Base-by-base conservation (phyloP, 2,329 filamentous ascomycete genomes). In the Ophiostoma fasciatum region DNA sequence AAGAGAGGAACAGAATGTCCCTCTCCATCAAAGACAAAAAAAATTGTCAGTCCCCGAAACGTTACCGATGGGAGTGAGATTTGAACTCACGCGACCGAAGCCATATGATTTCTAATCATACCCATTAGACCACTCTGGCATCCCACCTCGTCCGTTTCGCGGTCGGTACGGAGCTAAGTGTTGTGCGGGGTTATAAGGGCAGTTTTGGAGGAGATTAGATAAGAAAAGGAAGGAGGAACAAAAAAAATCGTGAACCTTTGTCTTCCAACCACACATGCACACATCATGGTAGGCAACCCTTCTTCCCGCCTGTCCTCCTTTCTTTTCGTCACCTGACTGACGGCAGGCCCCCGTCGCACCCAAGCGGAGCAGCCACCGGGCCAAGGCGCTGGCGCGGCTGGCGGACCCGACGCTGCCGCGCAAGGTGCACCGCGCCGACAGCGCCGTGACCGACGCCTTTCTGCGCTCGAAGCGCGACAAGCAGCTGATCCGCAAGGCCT, bases 381-480 rank as follows among this genome's bases (percentile, higher is more conserved):
- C 61, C 38, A 74, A 73, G 46, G 55, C 67, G 42, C 60, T 62
- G 42, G 61, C 64, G 42, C 65, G 67, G 47, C 53, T 69, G 31
- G 59, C 62, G 41, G 62, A 67, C 51, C 63, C 63, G 10, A 60
- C 67, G 42, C 54, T 64, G 17, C 65, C 70, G 34, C 58, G 62
- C 51, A 67, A 65, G 49, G 60, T 63, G 11, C 65, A 68, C 53
- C 68, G 66, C 35, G 51, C 60, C 33, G 59, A 66, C 47, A 64
- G 68, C 46, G 51, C 59, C 32, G 63, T 68, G 12, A 56, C 62
- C 31, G 68, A 74, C 52, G 44, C 54, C 41, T 87, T 88, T 57
- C 62, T 74, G 42, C 69, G 74, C 37, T 75, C 68, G 44, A 96
- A 94, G 59, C 77, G 72, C 52, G 82, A 92, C 62, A 93, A 88